Evolutionary conservation across 768 basidiomycete species (phyloP).

Genomic region (Auriscalpium vulgare): DNA sequence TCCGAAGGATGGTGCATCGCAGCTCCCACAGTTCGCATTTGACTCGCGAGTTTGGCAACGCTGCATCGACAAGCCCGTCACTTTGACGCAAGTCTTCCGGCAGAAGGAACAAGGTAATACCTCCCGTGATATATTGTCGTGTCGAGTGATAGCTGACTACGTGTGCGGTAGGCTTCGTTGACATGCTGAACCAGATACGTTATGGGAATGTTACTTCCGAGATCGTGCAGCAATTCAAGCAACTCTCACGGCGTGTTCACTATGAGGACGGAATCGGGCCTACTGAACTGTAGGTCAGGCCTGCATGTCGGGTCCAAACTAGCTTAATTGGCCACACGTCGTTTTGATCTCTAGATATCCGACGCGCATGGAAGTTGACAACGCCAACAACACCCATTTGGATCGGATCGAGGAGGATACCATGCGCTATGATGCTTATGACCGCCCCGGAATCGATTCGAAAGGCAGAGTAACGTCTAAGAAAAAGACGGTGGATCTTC

Average conservation of each 20-base stretch:
- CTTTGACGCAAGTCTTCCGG: conserved; percentile 71
- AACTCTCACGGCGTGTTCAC: conserved; percentile 44
- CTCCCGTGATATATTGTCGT: too few relatives aligned
- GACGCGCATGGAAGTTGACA: conserved; percentile 62
- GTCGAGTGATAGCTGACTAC: background rate
- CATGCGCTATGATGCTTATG: conserved; percentile 35
- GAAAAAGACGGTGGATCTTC: conserved; percentile 34
- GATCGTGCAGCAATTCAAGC: conserved; percentile 41
- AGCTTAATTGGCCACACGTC: background rate
- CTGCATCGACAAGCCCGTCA: conserved; percentile 50
- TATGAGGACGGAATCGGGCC: conserved; percentile 75
- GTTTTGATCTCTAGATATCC: conserved; percentile 49
- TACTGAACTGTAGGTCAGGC: conserved; percentile 58
- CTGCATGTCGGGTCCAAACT: too few relatives aligned
- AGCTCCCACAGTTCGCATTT: conserved; percentile 61
- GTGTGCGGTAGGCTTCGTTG: conserved; percentile 42
- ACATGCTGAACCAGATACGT: conserved; percentile 86
- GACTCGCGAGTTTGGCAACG: conserved; percentile 67
- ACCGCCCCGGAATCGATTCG: conserved; percentile 39
- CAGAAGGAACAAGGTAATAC: conserved; percentile 70
- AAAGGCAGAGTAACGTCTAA: conserved; percentile 27
- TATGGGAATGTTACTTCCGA: conserved; percentile 50
- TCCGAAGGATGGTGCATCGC: conserved; percentile 38
- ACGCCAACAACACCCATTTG: conserved; percentile 52
- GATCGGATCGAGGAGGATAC: conserved; percentile 30